Base-by-base conservation (phyloP, 169 alveolate genomes). In the Cryptosporidium bovis region DNA sequence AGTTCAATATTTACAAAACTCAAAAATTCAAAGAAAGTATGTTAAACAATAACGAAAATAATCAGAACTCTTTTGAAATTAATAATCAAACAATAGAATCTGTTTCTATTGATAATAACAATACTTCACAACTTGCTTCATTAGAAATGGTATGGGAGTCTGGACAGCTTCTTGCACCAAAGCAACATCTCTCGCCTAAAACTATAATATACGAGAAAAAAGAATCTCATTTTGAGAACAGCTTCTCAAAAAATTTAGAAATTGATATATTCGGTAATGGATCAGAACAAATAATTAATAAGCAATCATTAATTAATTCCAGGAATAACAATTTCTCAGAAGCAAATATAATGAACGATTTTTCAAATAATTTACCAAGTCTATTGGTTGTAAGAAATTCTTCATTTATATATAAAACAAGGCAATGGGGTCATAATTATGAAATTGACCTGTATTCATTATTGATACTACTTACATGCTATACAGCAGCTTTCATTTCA, bases 91-190 rank as follows among this genome's bases (percentile, higher is more conserved):
- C 69, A 1, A 16, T 60, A 18, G 64, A 77, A 24, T 48, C 36
- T 18, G 46, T 66, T 46, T 48, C 71, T n/a, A 44, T 46, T 8
- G 34, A 24, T 27, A 77, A 18, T 27, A 60, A 24, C 40, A 71
- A 77, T 27, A 77, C 71, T 8, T 77, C 87, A 36, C 87, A 77
- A 27, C 71, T 77, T 15, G 87, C 87, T 13, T 56, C 87, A 1
- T 66, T 77, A 16, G 87, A 77, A 48, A 77, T 77, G 69, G 87
- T 77, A 3, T 77, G 87, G 87, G 87, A 77, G 24, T 77, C 87
- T 24, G 87, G 87, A 33, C 87, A 77, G 64, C 71, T 77, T 24
- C 55, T 77, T 8, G 87, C 87, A 33, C 87, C 87, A 24, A 77
- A 77, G 56, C 83, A 69, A 12, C 71, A 60, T 33, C 33, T 62